Base-by-base conservation (phyloP, 805 yeast genomes). In the Yarrowia sp. region DNA sequence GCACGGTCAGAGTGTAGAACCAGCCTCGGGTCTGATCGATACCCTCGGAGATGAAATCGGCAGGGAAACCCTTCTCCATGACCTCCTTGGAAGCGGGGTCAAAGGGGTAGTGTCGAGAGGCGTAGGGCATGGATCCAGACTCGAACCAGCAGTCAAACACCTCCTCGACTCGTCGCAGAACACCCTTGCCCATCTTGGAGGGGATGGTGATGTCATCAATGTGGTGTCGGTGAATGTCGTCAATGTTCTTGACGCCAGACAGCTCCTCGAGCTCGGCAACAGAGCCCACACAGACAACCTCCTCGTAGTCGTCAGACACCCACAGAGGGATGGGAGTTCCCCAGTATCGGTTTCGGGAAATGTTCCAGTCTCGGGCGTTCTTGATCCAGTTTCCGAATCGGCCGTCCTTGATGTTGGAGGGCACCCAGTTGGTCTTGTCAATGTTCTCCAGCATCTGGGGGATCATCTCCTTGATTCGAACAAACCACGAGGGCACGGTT, bases 131-230 rank as follows among this genome's bases (percentile, higher is more conserved):
- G 61, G 97, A 88, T 70, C 99, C 99, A 19, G 97, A 91, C 81
- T 95, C 99, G 74, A 95, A 95, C 99, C 99, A 95, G 82, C 99
- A 95, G 80, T 95, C 99, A 75, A 95, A 95, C 52, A 95, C 99
- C 79, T 95, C 98, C 75, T 93, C 98, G 67, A 95, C 83, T 82
- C 99, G 89, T 76, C 79, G 88, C 78, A 95, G 84, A 22, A 74
- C 80, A 70, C 98, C 97, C 76, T 92, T 92, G 71, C 98, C 98
- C 74, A 83, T 76, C 73, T 86, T 82, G 6, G 98, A 92, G 66
- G 98, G 98, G 72, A 95, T 95, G 67, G 97, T 92, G 75, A 95
- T 85, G 67, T 87, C 81, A 74, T 95, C 99, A 72, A 95, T 92
- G 71, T 78, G 82, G 72, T 95, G 98, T 79, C 99, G 91, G 80